Conservation (phyloP, 345 rosid species). For the Salix caprea region DNA sequence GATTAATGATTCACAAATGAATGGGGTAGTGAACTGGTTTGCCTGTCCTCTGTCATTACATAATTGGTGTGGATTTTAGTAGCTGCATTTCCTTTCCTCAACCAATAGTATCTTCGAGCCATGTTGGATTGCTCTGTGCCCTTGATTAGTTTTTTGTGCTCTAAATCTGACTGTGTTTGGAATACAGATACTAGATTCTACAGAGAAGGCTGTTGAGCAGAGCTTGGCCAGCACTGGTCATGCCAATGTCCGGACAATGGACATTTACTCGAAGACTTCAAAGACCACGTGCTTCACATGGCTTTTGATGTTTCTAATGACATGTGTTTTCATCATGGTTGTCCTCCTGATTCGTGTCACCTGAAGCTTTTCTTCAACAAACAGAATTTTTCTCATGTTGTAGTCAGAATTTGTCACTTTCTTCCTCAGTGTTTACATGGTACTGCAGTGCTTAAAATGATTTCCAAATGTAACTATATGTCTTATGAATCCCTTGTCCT, state of each 20-base stretch:
- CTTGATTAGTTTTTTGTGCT: too few species aligned
- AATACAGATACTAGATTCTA: conserved; percentile 77
- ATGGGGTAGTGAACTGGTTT: background rate
- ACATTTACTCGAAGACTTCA: conserved; percentile 57
- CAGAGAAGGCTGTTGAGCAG: conserved; percentile 79
- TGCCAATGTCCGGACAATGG: conserved; percentile 56
- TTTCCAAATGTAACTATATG: too few species aligned
- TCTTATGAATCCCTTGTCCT: too few species aligned
- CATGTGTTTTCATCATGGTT: conserved; percentile 73
- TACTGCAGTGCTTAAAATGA: too few species aligned
- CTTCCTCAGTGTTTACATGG: too few species aligned
- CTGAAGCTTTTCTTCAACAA: conserved; percentile 15
- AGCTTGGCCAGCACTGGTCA: conserved; percentile 85
- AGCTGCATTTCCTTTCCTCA: background rate
- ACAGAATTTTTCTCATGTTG: too few species aligned
- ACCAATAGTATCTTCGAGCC: background rate
- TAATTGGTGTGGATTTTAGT: background rate
- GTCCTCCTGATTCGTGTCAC: conserved; percentile 79
- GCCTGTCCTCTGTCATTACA: background rate
- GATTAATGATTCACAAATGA: background rate
- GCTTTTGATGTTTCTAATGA: conserved; percentile 70
- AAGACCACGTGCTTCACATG: conserved; percentile 86
- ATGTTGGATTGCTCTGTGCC: too few species aligned
- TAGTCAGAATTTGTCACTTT: too few species aligned
- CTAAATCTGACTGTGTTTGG: background rate